Evolutionary conservation across 2,329 filamentous ascomycete genomes (phyloP).

Genomic region (Epicoccum nigrum): DNA sequence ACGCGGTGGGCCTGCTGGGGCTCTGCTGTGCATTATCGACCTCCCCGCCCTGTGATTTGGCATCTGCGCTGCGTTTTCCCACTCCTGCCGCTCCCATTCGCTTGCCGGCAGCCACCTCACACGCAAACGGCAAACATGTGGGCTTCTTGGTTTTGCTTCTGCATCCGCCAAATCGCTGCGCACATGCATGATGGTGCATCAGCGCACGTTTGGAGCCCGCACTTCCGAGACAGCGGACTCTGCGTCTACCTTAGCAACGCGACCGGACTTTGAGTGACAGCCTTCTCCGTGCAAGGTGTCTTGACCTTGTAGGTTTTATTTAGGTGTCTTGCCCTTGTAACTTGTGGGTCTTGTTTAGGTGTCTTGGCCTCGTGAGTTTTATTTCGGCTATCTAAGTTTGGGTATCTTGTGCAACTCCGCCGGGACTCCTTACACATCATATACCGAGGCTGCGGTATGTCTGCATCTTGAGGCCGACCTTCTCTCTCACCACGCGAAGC

Average conservation of each 20-base stretch:
- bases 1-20: not conserved
- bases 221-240: constrained; percentile 8
- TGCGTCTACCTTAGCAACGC: not conserved
- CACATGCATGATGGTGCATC: constrained; percentile 15
- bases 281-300: not conserved
- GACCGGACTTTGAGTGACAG: constrained; percentile 1
- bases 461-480: not conserved
- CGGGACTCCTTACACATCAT: not conserved
- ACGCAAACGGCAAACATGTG: constrained; percentile 13
- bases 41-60: constrained; percentile 25
- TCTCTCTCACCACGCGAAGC: not conserved
- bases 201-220: constrained; percentile 16
- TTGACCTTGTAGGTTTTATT: not conserved
- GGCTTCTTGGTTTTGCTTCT: constrained; percentile 7
- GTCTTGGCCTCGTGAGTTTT: not conserved
- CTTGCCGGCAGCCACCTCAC: constrained; percentile 16
- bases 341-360: too few species aligned
- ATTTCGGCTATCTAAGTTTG: constrained; percentile 9
- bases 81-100: constrained; percentile 17
- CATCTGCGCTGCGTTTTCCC: constrained; percentile 19
- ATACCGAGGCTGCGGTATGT: not conserved
- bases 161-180: constrained; percentile 7
- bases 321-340: too few species aligned
- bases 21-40: not conserved
- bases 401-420: constrained; percentile 15